Evolutionary conservation across 164 flowering plant species (phyloP).

Genomic region (Stephania japonica): DNA sequence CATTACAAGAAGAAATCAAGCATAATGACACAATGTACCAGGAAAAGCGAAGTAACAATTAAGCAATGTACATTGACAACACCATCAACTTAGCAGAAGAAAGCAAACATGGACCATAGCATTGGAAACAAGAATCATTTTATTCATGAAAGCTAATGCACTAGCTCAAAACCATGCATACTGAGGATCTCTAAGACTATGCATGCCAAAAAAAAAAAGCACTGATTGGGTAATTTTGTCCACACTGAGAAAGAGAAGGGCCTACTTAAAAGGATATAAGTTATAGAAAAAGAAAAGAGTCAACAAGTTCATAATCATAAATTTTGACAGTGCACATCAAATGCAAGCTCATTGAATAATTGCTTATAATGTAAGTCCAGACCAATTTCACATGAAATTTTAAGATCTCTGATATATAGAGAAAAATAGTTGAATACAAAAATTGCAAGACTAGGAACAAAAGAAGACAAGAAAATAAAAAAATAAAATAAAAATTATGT

Average conservation of each 20-base stretch:
- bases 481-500: too few relatives aligned
- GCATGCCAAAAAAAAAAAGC: too few relatives aligned
- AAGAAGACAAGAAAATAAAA: too few relatives aligned
- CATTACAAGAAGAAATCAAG: conserved; percentile 5
- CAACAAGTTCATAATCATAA: not conserved
- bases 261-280: not conserved
- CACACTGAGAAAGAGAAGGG: not conserved
- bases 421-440: too few relatives aligned
- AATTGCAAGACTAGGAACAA: too few relatives aligned
- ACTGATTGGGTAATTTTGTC: not conserved
- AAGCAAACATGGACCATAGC: not conserved
- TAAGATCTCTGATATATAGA: too few relatives aligned
- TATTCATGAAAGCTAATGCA: not conserved
- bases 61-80: not conserved
- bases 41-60: not conserved
- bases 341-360: not conserved
- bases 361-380: not conserved
- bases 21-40: not conserved
- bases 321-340: too few relatives aligned
- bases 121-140: not conserved
- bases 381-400: not conserved
- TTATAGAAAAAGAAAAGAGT: not conserved
- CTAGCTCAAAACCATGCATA: not conserved
- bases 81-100: not conserved
- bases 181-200: too few relatives aligned